Evolutionary conservation across 345 rosid genomes (phyloP), one percentile per base, ranked within the genome.

Genomic region (Nephelium lappaceum): DNA sequence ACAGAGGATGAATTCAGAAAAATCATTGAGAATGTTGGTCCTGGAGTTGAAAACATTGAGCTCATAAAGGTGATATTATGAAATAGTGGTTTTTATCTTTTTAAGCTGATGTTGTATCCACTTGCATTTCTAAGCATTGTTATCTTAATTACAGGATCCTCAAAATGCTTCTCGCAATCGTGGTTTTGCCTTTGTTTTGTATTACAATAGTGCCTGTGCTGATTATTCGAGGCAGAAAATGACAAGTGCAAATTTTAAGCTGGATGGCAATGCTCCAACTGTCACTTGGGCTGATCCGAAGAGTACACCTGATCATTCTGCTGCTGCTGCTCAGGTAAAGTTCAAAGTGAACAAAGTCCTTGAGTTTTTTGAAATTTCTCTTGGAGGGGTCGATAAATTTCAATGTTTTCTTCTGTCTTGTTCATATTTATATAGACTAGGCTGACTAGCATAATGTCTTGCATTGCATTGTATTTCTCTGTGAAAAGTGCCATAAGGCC

Each of bases 221-320:
- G 99, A 97, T 77, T 88, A 93, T 85, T 93, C 99, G 23, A 90
- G 99, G 86, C 98, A 92, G 84, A 92, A 94, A 85, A 97, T 97
- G 98, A 60, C 88, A 18, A 89, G 72, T 84, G 81, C 95, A 63
- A 87, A 73, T 81, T 97, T 97, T 87, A 97, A 92, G 91, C 89
- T 97, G 79, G 99, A 97, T 83, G 98, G 94, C 47, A 90, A 94
- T 81, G 80, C 91, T 71, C 98, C 98, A 78, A 91, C 98, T 64
- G 91, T 97, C 75, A 92, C 97, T 70, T 97, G 99, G 99, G 99
- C 99, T 65, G 99, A 94, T 85, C 99, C 98, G 5, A 97, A 97
- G 90, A 91, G 91, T 83, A 78, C 91, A 72, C 95, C 97, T 82
- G 98, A 97, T 86, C 91, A 92, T 67, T 93, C 97, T 81, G 8